A percentile compares a stretch with the other conserved stretches of the same genome.
phyloP scores from a whole-genome alignment of 306 rosid genomes.

The barrel medic (Medicago truncatula) region MtrunA17r5.0-ANR NC_053043.1:40725501-40726000 shows the following conservation, averaged over 20 bases:
- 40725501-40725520: too few species aligned
- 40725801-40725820: constrained; percentile 16
- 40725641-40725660: neutral
- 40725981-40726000: constrained; percentile 38
- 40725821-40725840: constrained; percentile 1
- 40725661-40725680: constrained; percentile 1
- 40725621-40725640: neutral
- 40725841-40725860: constrained; percentile 23
- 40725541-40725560: too few species aligned
- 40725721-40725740: neutral
- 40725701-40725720: too few species aligned
- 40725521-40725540: too few species aligned
- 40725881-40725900: constrained; percentile 22
- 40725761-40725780: neutral
- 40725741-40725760: constrained; percentile 5
- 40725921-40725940: constrained; percentile 20
- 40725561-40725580: too few species aligned
- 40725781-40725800: constrained; percentile 22
- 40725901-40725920: constrained; percentile 8
- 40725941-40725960: constrained; percentile 22
- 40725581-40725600: neutral
- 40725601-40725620: constrained; percentile 10
- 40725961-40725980: constrained; percentile 31
- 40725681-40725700: neutral
- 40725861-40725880: constrained; percentile 22